Base-by-base conservation (phyloP, 1,284 basidiomycete species). In the Cutaneotrichosporon sp. region DNA sequence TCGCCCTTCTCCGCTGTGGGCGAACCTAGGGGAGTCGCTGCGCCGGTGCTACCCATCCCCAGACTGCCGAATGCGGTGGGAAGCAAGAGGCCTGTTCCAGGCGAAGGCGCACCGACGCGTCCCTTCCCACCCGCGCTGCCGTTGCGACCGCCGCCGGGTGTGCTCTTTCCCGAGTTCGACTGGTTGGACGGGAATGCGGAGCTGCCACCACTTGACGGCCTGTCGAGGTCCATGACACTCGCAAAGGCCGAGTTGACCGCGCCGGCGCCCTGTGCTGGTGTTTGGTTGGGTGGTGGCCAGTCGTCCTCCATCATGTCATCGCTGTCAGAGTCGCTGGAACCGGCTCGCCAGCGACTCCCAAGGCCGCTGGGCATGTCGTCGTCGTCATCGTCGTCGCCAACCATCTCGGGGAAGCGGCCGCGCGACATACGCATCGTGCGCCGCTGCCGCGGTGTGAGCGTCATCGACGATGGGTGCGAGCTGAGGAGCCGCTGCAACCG, bases 381-480 rank as follows among this genome's bases (percentile, higher is more conserved):
- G 16, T 78, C 75, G 38, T 79, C 77, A 49, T 78, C 76, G 46
- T 78, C 76, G 14, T 70, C 75, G 5, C 69, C 77, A 13, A 74
- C 75, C 65, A 71, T 75, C 50, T 79, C 77, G n/a, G 77, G 77
- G 51, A 75, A 79, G 9, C 77, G 63, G 18, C 77, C 77, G 6
- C 77, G 64, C 16, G 67, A 67, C 49, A 58, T 45, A 16, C 64
- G 58, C 16, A 60, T 60, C 8, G 67, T 66, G 7, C 74, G 67
- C 3, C 75, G 67, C 20, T 70, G 69, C 18, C 75, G 65, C 3
- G 77, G 77, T 0, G 75, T 77, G 22, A 79, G 62, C 1, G 77
- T 71, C 5, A 76, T 62, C 13, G 71, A 71, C 5, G 66, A 65
- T 1, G 75, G 75, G 54, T 79, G 77, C 0, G 74, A 76, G 4